Conservation (phyloP, 2,329 filamentous ascomycete genomes). For the Aspergillus sp. region DNA sequence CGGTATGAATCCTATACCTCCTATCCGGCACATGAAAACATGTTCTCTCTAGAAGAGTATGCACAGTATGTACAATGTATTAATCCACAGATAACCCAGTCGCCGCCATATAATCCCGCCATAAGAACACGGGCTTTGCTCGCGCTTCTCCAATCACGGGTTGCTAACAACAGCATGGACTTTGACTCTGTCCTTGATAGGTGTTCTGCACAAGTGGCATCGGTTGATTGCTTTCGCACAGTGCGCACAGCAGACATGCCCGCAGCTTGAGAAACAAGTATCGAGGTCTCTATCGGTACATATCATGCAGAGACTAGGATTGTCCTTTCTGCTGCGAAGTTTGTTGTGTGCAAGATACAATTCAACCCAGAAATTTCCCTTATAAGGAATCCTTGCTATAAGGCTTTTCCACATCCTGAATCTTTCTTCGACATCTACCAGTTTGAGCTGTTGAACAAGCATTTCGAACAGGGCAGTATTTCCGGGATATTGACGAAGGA, state of each 20-base stretch:
- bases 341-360: slow-evolving; percentile 1
- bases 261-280: slow-evolving; percentile 4
- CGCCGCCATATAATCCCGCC: background rate
- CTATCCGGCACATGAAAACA: background rate
- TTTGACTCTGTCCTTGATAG: background rate
- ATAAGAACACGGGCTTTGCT: background rate
- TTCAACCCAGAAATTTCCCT: background rate
- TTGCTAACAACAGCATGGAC: slow-evolving; percentile 7
- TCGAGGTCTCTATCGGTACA: background rate
- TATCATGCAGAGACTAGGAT: background rate
- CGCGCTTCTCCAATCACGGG: background rate
- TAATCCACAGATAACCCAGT: background rate
- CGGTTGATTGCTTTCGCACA: background rate
- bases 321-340: background rate
- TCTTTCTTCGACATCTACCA: background rate
- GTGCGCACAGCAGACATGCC: slow-evolving; percentile 1
- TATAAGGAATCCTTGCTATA: background rate
- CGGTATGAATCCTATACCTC: background rate
- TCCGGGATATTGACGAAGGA: background rate
- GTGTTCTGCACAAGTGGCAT: background rate
- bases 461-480: background rate
- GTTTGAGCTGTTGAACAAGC: background rate
- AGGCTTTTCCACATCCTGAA: background rate
- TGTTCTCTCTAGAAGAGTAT: background rate
- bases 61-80: background rate